Base-by-base conservation (phyloP, 768 basidiomycete species). In the Epithele typhae region DNA sequence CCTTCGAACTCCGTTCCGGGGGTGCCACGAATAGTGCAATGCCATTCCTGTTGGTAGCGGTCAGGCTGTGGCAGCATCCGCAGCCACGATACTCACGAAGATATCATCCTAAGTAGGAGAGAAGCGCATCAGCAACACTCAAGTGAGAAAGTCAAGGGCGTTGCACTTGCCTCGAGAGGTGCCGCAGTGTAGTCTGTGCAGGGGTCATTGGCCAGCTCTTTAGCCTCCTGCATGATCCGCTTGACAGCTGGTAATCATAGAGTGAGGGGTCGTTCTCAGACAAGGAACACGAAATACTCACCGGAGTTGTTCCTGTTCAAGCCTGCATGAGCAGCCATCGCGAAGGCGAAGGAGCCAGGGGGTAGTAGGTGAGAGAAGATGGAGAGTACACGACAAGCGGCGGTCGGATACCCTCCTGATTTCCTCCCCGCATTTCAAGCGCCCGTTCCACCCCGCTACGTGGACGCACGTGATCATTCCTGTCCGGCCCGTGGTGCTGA, bases 211-310 rank as follows among this genome's bases (percentile, higher is more conserved):
- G 84, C 81, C 12, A 97, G 78, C 60, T 98, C 94, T 50, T 81
- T 74, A 4, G 93, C 93, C 67, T 98, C 95, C 64, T 92, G 92
- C 84, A 98, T 87, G 56, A 98, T 96, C 27, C 95, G 83, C 70
- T 97, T 97, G 43, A 96, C 90, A 45, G 92, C 93, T 88, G 54
- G n/a, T n/a, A n/a, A n/a, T n/a, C n/a, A n/a, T n/a, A n/a, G n/a
- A n/a, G n/a, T n/a, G n/a, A n/a, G n/a, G n/a, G n/a, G n/a, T n/a
- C n/a, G n/a, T n/a, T n/a, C n/a, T n/a, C n/a, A n/a, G n/a, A n/a
- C n/a, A n/a, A n/a, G n/a, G 27, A 14, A 30, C 27, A 30, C 8
- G 27, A 7, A 30, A 30, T 9, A 61, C 77, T 37, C 27, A 89
- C 90, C 90, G 27, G 91, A 83, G 62, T 92, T 92, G 70, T 92